Base-by-base conservation (phyloP, 352 stramenopile species). In the Plasmopara halstedii region DNA sequence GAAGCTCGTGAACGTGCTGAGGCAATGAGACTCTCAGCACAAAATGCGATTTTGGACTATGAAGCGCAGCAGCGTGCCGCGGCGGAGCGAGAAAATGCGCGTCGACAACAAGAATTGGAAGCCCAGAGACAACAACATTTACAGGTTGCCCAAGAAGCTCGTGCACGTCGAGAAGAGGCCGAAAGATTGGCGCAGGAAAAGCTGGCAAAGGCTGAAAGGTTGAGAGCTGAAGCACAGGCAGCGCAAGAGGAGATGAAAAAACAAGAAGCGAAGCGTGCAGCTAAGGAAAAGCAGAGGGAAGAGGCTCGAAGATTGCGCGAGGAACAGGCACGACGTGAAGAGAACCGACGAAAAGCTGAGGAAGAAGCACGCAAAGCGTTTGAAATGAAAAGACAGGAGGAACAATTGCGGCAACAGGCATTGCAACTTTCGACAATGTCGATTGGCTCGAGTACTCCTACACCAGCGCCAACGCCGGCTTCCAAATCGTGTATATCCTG, bases 1-100 rank as follows among this genome's bases (percentile, higher is more conserved):
- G 67, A 85, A 10, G 77, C 80, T 1, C 73, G 77, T 15, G 80
- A 88, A 27, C 67, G 74, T 10, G 76, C 76, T 1, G 76, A 91
- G 19, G 63, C 73, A 4, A 76, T 82, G 53, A 56, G 70, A 2
- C 45, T 70, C 10, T 83, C 72, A n/a, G 77, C 77, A 11, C 56
- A 81, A 52, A 67, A 48, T 17, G 78, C 74, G 7, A 70, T 89
- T 38, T 57, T 53, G 18, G 73, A 89, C 36, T 85, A 73, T 21
- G 77, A 88, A 33, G 55, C 49, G 14, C 73, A 88, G 56, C 77
- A 86, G 47, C 64, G 67, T 18, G 58, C 67, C n/a, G 59, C 64
- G 3, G 48, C 67, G 20, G 77, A 88, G 53, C 67, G 72, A 8
- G 77, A 85, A 33, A 78, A 81, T 26, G 51, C 53, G n/a, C 67